Evolutionary conservation across 176 grass and related monocot species (phyloP), one percentile per base, ranked within the genome.

Genomic region (Neostapfia colusana): DNA sequence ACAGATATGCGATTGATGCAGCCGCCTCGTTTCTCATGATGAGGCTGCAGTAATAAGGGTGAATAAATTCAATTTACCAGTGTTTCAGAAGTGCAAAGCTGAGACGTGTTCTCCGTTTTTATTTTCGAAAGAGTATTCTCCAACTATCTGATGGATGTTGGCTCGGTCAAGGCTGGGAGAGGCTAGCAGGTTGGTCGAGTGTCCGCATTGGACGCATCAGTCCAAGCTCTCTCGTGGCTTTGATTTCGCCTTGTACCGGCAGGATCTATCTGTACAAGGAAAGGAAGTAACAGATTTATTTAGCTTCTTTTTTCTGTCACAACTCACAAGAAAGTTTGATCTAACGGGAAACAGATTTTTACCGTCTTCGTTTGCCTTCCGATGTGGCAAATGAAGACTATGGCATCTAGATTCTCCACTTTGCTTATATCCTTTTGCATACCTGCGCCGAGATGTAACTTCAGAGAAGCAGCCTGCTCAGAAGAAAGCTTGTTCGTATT

Each of bases 161-260:
- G 53, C 45, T 39, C 16, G 10, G 38, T 8, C 56, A 12, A n/a
- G 11, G 37, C 20, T 16, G 7, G 25, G 7, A 4, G 13, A 16
- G 0, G 8, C 1, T 37, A 35, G 34, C 36, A 18, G 39, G 34
- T 65, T 53, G 75, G 63, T 65, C 10, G 63, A 27, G 4, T 27
- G 45, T 78, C 75, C 25, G 62, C 75, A 39, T 78, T 27, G 45
- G 67, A 62, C 25, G 62, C 75, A 39, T 78, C 75, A 67, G 7
- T 16, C 17, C 13, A 1, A 1, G 16, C 6, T 51, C 49, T 50
- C 46, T 10, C 21, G 8, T 63, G 26, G 60, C 53, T 10, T 24
- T 65, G 12, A 14, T 37, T 65, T 51, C 28, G 17, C 20, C 11
- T n/a, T 16, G n/a, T 74, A 48, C 23, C 31, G 48, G 48, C 10